Percentiles rank a stretch among this genome's conserved stretches.
Evolutionary conservation across 441 rosid species (phyloP).

Genomic region (Gossypium gossypioides): DNA sequence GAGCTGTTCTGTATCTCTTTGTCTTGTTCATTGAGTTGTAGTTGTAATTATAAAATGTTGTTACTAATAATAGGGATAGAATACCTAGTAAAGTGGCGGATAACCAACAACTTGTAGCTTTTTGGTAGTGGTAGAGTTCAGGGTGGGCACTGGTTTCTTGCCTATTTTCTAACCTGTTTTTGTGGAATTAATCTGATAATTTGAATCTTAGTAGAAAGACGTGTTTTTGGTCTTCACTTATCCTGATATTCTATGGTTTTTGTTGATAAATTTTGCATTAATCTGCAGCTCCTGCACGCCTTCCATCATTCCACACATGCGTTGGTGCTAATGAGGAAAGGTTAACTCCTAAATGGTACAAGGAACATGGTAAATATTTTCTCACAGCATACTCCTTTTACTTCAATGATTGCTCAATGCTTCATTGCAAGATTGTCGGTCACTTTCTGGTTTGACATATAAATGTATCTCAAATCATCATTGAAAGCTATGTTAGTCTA

Average conservation of each 20-base stretch:
- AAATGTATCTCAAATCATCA: neutral
- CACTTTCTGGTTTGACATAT: neutral
- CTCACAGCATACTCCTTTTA: neutral
- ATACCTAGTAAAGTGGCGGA: neutral
- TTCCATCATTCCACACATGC: slow-evolving; percentile 94
- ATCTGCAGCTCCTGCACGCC: slow-evolving; percentile 74
- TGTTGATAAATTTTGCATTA: slow-evolving; percentile 9
- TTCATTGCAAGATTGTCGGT: neutral
- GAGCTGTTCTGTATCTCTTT: neutral
- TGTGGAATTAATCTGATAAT: neutral
- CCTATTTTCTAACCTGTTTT: neutral
- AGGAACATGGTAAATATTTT: slow-evolving; percentile 61
- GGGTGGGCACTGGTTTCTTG: slow-evolving; percentile 4
- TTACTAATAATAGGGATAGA: neutral
- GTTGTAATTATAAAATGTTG: neutral
- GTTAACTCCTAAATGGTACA: slow-evolving; percentile 81
- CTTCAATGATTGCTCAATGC: neutral
- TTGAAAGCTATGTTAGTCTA: neutral
- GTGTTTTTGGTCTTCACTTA: slow-evolving; percentile 1
- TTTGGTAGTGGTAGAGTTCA: neutral
- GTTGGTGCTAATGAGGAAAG: slow-evolving; percentile 84
- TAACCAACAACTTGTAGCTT: neutral
- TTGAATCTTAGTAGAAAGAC: neutral
- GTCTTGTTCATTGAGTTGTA: neutral
- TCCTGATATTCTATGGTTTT: neutral